Conservation (phyloP, 106 monocot species). For the Allium sativum region DNA sequence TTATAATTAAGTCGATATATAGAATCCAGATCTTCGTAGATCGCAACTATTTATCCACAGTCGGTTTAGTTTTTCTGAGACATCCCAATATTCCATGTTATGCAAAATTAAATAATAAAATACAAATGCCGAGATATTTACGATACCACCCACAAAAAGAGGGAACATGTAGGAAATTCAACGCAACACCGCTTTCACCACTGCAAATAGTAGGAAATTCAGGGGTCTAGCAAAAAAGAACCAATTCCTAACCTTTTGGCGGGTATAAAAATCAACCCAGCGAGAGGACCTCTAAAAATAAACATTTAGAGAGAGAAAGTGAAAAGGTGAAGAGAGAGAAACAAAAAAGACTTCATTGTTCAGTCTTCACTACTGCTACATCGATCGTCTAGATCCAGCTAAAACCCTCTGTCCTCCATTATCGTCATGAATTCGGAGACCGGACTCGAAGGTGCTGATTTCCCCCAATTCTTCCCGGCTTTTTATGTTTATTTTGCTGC, state of each 20-base stretch:
- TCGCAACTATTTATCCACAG: too few relatives aligned
- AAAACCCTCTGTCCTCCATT: background rate
- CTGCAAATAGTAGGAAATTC: background rate
- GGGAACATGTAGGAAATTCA: background rate
- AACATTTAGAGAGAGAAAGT: conserved; percentile 1
- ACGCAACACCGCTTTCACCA: background rate
- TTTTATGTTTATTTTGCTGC: background rate
- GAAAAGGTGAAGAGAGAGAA: background rate
- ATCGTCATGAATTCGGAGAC: conserved; percentile 22
- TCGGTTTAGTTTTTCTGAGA: too few relatives aligned
- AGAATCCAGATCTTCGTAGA: too few relatives aligned
- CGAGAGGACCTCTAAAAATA: background rate
- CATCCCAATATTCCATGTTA: too few relatives aligned
- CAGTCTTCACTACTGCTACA: conserved; percentile 3
- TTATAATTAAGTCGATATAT: too few relatives aligned
- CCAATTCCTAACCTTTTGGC: conserved; percentile 1
- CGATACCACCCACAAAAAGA: background rate
- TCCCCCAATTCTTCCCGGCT: background rate
- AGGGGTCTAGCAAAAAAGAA: background rate
- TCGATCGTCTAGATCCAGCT: conserved; percentile 2
- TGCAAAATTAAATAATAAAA: too few relatives aligned
- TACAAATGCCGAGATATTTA: background rate
- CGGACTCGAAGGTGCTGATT: conserved; percentile 47
- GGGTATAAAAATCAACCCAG: conserved; percentile 9
- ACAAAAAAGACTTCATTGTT: background rate